A percentile compares a stretch with the other conserved stretches of the same genome.
Conservation (phyloP, 2,329 filamentous ascomycete species). For the Apiospora marii region DNA sequence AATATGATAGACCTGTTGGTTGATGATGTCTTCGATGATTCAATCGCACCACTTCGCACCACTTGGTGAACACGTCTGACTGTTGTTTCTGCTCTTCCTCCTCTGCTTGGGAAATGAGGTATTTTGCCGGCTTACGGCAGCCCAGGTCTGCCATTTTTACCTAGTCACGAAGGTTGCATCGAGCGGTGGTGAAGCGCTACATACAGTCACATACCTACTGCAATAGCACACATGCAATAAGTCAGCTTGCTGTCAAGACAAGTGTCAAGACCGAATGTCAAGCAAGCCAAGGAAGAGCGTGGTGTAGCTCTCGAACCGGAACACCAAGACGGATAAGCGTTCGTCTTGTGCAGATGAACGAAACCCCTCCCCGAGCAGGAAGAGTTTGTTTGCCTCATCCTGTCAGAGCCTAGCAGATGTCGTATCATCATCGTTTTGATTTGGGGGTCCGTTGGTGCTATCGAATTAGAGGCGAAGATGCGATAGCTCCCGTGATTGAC, state of each 20-base stretch:
- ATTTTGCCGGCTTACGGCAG: neutral
- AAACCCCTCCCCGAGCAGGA: neutral
- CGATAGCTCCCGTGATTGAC: conserved; percentile 19
- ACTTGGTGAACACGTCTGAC: neutral
- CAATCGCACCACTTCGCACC: neutral
- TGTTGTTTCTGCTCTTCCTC: neutral
- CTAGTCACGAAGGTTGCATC: conserved; percentile 5
- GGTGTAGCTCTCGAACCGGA: neutral
- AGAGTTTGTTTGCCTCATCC: conserved; percentile 4
- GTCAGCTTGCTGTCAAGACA: conserved; percentile 20
- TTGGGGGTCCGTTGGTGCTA: conserved; percentile 4
- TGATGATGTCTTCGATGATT: conserved; percentile 14
- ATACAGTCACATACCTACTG: neutral
- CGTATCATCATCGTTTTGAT: neutral
- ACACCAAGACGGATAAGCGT: neutral
- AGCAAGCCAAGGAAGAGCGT: neutral
- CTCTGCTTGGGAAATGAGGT: neutral
- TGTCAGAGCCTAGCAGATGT: neutral
- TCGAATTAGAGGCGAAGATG: conserved; percentile 14
- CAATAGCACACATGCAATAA: conserved; percentile 14
- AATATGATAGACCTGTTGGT: conserved; percentile 18
- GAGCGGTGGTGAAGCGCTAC: neutral
- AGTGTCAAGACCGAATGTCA: neutral
- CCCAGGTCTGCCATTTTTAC: neutral
- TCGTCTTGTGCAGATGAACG: conserved; percentile 3